These are phyloP conservation scores for Eutypa lata DNA, from an alignment of 2,329 filamentous ascomycete species.

Conservation along the genomic window DNA sequence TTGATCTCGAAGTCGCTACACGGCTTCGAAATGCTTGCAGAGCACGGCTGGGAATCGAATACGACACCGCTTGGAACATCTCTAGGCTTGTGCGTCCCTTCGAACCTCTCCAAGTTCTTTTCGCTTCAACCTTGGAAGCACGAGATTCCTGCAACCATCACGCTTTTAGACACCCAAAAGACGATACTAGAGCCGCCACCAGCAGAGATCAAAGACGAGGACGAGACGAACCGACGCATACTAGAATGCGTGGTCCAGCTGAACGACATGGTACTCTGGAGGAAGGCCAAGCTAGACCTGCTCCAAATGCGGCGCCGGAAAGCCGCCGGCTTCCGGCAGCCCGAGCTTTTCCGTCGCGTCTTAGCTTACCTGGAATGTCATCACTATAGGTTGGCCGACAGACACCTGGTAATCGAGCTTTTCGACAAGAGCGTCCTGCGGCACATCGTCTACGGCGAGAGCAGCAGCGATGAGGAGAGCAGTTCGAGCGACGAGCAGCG, in stretches of 20 bases:
- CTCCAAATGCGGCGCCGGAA: conserved; percentile 73
- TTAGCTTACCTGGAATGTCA: conserved; percentile 84
- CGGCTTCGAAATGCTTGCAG: conserved; percentile 84
- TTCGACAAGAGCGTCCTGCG: conserved; percentile 90
- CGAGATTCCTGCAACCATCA: conserved; percentile 44
- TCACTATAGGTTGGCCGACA: conserved; percentile 81
- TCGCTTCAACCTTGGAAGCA: conserved; percentile 62
- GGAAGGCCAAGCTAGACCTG: conserved; percentile 79
- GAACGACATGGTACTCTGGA: conserved; percentile 89
- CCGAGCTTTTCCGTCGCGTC: conserved; percentile 77
- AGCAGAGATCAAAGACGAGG: conserved; percentile 54
- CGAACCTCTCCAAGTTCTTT: conserved; percentile 74
- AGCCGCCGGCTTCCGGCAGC: conserved; percentile 70
- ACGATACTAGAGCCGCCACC: conserved; percentile 47
- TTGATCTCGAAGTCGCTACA: conserved; percentile 89
- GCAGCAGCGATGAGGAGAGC: conserved; percentile 36
- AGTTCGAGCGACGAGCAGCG: conserved; percentile 50
- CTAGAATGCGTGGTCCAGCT: conserved; percentile 83
- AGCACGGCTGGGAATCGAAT: conserved; percentile 90
- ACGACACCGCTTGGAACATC: conserved; percentile 79
- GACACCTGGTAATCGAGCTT: conserved; percentile 86
- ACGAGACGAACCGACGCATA: conserved; percentile 69
- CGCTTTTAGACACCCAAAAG: conserved; percentile 48
- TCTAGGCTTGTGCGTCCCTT: conserved; percentile 82
- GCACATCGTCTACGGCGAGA: conserved; percentile 75